A percentile compares a stretch with the other conserved stretches of the same genome.
phyloP scores from a whole-genome alignment of 352 stramenopile species.

The Globisporangium paroecandrum region DNA sequence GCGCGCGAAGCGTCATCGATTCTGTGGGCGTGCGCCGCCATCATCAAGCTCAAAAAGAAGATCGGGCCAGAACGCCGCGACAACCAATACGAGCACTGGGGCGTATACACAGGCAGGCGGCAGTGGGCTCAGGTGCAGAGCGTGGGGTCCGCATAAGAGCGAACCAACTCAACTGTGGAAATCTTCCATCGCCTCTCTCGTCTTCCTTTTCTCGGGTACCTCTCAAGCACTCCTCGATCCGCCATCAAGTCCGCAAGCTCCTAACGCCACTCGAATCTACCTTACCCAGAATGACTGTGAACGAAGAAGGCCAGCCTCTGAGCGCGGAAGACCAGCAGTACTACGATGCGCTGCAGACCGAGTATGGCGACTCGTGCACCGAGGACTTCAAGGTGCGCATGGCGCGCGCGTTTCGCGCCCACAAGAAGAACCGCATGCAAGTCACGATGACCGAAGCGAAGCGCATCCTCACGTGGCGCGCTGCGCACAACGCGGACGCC shows the following conservation, averaged over 20 bases:
- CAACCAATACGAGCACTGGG: not conserved
- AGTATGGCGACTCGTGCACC: constrained; percentile 50
- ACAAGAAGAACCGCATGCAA: constrained; percentile 71
- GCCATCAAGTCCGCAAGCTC: not conserved
- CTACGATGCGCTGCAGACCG: constrained; percentile 51
- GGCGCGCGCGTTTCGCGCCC: constrained; percentile 48
- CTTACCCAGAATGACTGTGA: constrained; percentile 23
- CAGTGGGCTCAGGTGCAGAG: not conserved
- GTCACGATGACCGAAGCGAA: constrained; percentile 61
- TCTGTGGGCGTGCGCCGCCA: not conserved
- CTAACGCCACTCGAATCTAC: not conserved
- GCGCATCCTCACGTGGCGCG: constrained; percentile 61
- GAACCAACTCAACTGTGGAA: not conserved
- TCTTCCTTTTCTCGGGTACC: not conserved
- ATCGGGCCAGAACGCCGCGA: constrained; percentile 7
- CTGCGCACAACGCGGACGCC: constrained; percentile 36
- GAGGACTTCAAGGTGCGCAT: constrained; percentile 65
- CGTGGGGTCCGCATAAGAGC: not conserved
- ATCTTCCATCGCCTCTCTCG: not conserved
- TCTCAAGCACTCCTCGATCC: constrained; percentile 1
- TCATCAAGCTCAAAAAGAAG: not conserved
- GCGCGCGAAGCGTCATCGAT: constrained; percentile 5
- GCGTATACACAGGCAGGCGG: not conserved
- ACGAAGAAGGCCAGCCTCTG: constrained; percentile 51
- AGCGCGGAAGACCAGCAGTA: constrained; percentile 47